Percentiles rank a stretch among this genome's conserved stretches.
phyloP scores from a whole-genome alignment of 345 rosid species.

The Limnanthes douglasii region DNA sequence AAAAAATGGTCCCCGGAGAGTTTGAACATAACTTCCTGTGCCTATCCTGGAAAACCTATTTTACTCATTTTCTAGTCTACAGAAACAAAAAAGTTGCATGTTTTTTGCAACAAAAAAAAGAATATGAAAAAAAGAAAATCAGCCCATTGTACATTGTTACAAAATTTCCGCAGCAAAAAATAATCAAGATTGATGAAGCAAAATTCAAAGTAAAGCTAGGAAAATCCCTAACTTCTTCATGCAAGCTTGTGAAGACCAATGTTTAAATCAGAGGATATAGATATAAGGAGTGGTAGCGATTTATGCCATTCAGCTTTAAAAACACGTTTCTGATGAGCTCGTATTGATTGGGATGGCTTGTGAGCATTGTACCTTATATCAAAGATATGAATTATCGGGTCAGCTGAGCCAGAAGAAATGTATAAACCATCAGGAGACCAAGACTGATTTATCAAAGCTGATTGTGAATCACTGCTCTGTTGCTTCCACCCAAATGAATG shows the following conservation, averaged over 20 bases:
- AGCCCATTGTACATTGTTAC: too few species aligned
- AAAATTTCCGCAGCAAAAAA: too few species aligned
- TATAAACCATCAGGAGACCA: slow-evolving; percentile 92
- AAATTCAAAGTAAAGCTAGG: too few species aligned
- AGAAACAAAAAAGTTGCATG: too few species aligned
- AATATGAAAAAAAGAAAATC: too few species aligned
- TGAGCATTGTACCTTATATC: slow-evolving; percentile 70
- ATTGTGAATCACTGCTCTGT: slow-evolving; percentile 87
- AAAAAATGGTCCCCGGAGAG: too few species aligned
- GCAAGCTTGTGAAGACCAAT: slow-evolving; percentile 68
- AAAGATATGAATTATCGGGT: slow-evolving; percentile 75
- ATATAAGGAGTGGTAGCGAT: slow-evolving; percentile 58
- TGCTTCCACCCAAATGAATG: slow-evolving; percentile 93
- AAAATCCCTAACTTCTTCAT: too few species aligned
- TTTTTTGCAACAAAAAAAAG: too few species aligned
- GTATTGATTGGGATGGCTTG: slow-evolving; percentile 69
- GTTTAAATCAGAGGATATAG: slow-evolving; percentile 79
- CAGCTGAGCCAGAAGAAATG: slow-evolving; percentile 83
- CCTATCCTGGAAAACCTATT: too few species aligned
- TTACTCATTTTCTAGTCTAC: too few species aligned
- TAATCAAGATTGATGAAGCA: too few species aligned
- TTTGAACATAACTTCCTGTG: too few species aligned
- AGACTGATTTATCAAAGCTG: slow-evolving; percentile 80
- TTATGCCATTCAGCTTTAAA: slow-evolving; percentile 79
- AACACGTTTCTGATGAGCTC: slow-evolving; percentile 82